Base-by-base conservation (phyloP, 352 stramenopile species). In the Pythium aphanidermatum region DNA sequence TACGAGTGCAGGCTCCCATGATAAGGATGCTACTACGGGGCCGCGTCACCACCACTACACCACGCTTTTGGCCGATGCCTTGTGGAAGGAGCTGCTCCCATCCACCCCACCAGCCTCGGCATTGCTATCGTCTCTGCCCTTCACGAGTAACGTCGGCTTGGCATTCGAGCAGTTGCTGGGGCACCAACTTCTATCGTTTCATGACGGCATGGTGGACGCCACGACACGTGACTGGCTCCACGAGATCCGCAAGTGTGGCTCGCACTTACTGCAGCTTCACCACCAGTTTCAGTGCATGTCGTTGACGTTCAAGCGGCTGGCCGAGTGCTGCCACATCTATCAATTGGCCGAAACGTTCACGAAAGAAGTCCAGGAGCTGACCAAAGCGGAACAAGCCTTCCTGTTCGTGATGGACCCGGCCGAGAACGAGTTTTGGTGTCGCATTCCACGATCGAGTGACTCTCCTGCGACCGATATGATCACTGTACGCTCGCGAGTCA, bases 391-490 rank as follows among this genome's bases (percentile, higher is more conserved):
- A 43, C 74, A 87, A 32, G 64, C 68, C 11, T 60, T 87, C 16
- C 61, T 90, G 40, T 75, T 86, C 17, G 63, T 90, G 4, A 65
- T 80, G 23, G 75, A 90, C 48, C 76, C 76, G 14, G 63, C 74
- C 4, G 69, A 87, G 47, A 70, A 87, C 14, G 78, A 90, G 31
- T 86, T 90, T 20, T 90, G 78, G 78, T 86, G 78, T 23, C 74
- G 78, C 14, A 47, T 84, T 13, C 63, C 64, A 5, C 60, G 60
- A 8, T 23, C 48, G 17, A n/a, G n/a, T n/a, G 54, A 4, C 29
- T 14, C 7, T 23, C 5, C 14, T 27, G 30, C 9, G 52, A 46
- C 13, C n/a, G 57, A 70, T 27, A 60, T 60, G 37, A 54, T 70
- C 51, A 70, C 56, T 0, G 45, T 58, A 2, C 51, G 61, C 12